phyloP scores from a whole-genome alignment of 352 stramenopile genomes.

The Phytophthora sp. region DNA sequence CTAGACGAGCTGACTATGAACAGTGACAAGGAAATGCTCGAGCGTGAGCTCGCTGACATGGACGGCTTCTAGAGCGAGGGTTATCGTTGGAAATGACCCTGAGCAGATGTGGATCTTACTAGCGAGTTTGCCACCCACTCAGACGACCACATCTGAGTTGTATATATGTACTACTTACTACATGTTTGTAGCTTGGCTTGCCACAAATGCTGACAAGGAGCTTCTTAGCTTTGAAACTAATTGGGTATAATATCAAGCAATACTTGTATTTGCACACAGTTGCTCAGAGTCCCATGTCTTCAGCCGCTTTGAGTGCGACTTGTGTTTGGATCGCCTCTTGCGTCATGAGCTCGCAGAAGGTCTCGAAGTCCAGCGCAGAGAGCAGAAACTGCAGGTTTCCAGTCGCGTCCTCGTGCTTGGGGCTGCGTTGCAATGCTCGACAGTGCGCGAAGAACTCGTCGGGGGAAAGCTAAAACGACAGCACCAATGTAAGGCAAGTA shows the following conservation, averaged over 20 bases:
- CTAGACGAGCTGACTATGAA: conserved; percentile 60
- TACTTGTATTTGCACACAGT: conserved; percentile 27
- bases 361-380: conserved; percentile 58
- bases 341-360: conserved; percentile 63
- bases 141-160: conserved; percentile 15
- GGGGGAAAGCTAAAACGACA: conserved; percentile 39
- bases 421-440: conserved; percentile 33
- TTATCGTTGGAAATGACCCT: conserved; percentile 38
- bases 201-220: conserved; percentile 19
- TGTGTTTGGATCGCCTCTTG: conserved; percentile 54
- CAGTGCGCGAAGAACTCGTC: conserved; percentile 65
- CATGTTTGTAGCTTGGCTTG: conserved; percentile 38
- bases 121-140: neutral
- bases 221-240: conserved; percentile 27
- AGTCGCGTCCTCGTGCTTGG: conserved; percentile 44
- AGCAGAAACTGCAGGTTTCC: conserved; percentile 56
- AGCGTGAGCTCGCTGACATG: conserved; percentile 66
- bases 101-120: conserved; percentile 8
- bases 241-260: conserved; percentile 51
- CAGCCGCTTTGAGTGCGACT: conserved; percentile 51
- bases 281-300: conserved; percentile 62
- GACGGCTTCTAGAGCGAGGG: conserved; percentile 47
- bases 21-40: conserved; percentile 67
- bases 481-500: conserved; percentile 1
- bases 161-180: too few relatives aligned